These are phyloP conservation scores for Oidiodendron maius DNA, from an alignment of 495 filamentous ascomycete species.

Conservation along the genomic window DNA sequence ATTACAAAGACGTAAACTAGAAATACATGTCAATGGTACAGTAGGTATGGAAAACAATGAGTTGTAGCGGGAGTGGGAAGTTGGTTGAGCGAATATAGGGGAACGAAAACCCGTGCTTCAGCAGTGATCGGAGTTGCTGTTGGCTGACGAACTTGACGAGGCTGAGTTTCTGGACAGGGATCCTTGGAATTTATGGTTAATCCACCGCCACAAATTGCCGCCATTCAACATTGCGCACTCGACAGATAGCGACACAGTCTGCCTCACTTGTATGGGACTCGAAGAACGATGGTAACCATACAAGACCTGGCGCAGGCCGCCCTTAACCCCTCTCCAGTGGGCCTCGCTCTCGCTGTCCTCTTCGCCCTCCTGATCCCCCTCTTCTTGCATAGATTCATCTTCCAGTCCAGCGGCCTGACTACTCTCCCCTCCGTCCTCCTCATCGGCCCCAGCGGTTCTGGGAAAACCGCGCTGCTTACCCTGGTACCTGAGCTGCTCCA, in stretches of 20 bases:
- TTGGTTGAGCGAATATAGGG: background rate
- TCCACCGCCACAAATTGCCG: no score
- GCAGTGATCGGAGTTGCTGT: background rate
- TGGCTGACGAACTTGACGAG: background rate
- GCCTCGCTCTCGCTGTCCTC: conserved; percentile 59
- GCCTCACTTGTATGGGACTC: background rate
- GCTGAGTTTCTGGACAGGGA: background rate
- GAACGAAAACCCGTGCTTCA: background rate
- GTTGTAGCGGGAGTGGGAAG: background rate
- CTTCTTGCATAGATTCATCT: conserved; percentile 71
- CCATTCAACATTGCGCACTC: background rate
- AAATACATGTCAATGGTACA: background rate
- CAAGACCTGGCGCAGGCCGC: conserved; percentile 27
- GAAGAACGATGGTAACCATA: conserved; percentile 10
- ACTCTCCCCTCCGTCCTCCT: conserved; percentile 78
- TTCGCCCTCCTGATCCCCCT: conserved; percentile 70
- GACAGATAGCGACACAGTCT: background rate
- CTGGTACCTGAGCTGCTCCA: conserved; percentile 48
- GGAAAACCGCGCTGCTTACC: conserved; percentile 87
- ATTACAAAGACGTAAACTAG: background rate
- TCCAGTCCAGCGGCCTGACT: conserved; percentile 55
- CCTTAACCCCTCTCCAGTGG: conserved; percentile 44
- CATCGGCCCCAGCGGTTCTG: conserved; percentile 74
- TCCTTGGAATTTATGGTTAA: no score
- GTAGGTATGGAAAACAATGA: background rate